These are phyloP conservation scores for Fistulina hepatica DNA, from an alignment of 1,284 basidiomycete species.

Conservation along the genomic window DNA sequence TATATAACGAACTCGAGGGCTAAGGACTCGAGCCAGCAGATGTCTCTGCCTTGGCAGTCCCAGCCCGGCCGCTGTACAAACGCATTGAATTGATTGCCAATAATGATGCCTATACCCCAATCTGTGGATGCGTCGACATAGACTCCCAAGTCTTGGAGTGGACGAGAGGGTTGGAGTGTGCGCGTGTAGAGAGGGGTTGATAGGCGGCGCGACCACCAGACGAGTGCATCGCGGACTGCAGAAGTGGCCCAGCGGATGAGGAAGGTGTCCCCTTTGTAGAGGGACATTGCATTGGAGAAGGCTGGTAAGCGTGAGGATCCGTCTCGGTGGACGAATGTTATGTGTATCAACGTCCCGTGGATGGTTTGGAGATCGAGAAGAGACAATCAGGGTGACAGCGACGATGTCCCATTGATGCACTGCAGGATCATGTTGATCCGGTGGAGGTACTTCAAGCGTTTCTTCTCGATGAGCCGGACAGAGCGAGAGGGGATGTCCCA, in stretches of 20 bases:
- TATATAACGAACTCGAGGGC: constrained; percentile 15
- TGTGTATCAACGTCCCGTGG: constrained; percentile 14
- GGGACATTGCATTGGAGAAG: constrained; percentile 13
- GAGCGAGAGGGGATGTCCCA: constrained; percentile 12
- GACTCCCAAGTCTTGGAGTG: constrained; percentile 12
- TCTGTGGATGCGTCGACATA: constrained; percentile 19
- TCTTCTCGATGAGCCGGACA: constrained; percentile 13
- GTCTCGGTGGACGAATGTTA: constrained; percentile 12
- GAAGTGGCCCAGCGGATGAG: constrained; percentile 5
- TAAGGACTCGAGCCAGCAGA: constrained; percentile 22
- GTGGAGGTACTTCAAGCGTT: constrained; percentile 14
- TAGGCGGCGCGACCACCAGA: constrained; percentile 19
- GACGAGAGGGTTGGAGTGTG: constrained; percentile 5
- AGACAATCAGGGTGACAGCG: no score
- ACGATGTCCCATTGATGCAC: not conserved
- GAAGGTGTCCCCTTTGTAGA: constrained; percentile 1
- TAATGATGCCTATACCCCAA: constrained; percentile 24
- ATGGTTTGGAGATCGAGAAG: constrained; percentile 7
- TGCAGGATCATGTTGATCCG: constrained; percentile 7
- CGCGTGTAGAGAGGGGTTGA: not conserved
- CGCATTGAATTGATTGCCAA: constrained; percentile 8
- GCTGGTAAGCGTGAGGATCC: constrained; percentile 8
- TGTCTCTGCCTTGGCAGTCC: constrained; percentile 15
- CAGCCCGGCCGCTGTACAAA: constrained; percentile 15
- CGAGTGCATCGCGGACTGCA: constrained; percentile 11